phyloP scores from a whole-genome alignment of 768 basidiomycete species.

The Mycena olivaceomarginata region DNA sequence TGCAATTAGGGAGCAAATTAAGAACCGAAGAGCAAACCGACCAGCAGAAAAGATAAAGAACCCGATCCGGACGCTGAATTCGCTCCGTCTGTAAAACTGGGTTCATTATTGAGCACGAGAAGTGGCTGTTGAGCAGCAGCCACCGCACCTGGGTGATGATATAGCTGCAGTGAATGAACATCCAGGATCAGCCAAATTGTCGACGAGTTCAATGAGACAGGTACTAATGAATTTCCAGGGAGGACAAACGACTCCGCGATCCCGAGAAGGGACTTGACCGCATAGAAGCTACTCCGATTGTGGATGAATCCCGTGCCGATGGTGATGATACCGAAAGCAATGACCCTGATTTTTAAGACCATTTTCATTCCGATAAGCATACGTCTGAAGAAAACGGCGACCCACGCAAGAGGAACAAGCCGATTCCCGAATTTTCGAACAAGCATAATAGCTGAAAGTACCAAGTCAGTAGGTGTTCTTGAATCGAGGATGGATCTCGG shows the following conservation, averaged over 20 bases:
- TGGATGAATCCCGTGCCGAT: conserved; percentile 5
- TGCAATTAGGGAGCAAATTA: not conserved
- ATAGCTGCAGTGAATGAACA: not conserved
- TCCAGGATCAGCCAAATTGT: not conserved
- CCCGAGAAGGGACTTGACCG: no score
- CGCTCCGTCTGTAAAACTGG: conserved; percentile 24
- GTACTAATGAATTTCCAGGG: conserved; percentile 23
- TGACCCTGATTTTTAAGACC: not conserved
- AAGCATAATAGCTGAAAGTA: conserved; percentile 18
- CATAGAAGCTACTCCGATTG: no score
- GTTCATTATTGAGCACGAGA: not conserved
- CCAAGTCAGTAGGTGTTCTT: not conserved
- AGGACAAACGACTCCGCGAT: conserved; percentile 25
- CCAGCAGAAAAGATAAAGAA: conserved; percentile 27
- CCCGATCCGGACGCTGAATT: conserved; percentile 29
- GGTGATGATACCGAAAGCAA: conserved; percentile 21
- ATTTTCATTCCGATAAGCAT: no score
- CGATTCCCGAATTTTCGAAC: conserved; percentile 23
- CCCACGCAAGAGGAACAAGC: conserved; percentile 20
- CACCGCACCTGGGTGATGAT: conserved; percentile 21
- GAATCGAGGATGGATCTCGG: not conserved
- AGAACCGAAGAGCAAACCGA: not conserved
- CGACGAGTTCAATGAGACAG: not conserved
- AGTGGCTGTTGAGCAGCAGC: not conserved
- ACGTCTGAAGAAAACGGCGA: not conserved